phyloP scores from a whole-genome alignment of 2,329 filamentous ascomycete genomes.

The Ophiostoma himal-ulmi region DNA sequence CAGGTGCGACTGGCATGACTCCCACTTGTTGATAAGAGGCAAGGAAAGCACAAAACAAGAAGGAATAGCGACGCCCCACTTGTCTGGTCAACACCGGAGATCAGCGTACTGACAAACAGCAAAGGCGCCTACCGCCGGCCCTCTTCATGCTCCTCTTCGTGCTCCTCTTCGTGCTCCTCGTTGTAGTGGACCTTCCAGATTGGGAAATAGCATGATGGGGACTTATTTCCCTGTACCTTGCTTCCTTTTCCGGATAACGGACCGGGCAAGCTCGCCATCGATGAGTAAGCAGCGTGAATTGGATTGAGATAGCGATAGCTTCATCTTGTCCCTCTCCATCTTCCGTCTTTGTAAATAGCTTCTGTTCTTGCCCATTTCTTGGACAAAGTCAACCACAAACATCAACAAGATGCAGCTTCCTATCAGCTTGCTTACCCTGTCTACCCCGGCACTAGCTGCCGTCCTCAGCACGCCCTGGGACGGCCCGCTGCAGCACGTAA shows the following conservation, averaged over 20 bases:
- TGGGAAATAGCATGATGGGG: background rate
- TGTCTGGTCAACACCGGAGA: background rate
- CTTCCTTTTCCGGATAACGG: conserved; percentile 11
- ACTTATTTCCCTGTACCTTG: background rate
- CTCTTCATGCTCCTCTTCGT: background rate
- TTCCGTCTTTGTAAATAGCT: background rate
- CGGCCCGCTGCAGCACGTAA: conserved; percentile 16
- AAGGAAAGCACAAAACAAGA: background rate
- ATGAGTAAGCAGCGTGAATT: background rate
- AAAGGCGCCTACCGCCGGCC: background rate
- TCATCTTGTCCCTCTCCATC: background rate
- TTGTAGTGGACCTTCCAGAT: conserved; percentile 6
- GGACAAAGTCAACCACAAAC: background rate
- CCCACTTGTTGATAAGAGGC: background rate
- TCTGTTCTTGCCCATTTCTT: background rate
- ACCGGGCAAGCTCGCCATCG: background rate
- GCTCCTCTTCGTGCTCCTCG: background rate
- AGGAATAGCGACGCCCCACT: background rate
- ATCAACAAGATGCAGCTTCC: conserved; percentile 14
- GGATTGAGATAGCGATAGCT: background rate
- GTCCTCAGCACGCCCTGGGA: conserved; percentile 5
- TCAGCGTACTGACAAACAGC: background rate
- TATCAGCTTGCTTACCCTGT: conserved; percentile 14
- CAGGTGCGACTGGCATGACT: conserved; percentile 1
- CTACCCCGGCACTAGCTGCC: conserved; percentile 18